These are phyloP conservation scores for Thalassiosira profunda DNA, from an alignment of 108 stramenopile species.

Conservation along the genomic window DNA sequence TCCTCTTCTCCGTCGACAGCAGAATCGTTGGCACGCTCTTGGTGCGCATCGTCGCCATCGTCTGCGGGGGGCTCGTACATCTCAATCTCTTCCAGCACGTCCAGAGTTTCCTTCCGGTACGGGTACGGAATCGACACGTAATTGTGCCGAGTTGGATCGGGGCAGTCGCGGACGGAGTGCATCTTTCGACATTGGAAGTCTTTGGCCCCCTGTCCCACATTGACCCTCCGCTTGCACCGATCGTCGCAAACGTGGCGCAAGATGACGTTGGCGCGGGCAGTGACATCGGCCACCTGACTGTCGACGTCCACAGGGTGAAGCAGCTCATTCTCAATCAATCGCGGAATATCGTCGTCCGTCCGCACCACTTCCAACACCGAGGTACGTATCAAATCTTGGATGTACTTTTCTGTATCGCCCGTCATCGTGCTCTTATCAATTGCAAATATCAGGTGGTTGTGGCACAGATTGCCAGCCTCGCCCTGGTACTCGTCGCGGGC, in stretches of 20 bases:
- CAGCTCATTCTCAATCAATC: background rate
- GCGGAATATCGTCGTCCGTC: background rate
- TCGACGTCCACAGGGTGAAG: background rate
- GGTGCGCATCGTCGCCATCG: too few species aligned
- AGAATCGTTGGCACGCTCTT: too few species aligned
- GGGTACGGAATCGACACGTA: background rate
- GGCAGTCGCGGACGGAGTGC: background rate
- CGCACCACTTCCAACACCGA: background rate
- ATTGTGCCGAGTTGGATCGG: background rate
- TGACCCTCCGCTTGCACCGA: background rate
- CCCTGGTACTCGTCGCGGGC: background rate
- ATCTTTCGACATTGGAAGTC: background rate
- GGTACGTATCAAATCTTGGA: background rate
- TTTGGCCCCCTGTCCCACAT: background rate
- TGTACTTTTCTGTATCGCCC: background rate
- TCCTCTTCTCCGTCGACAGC: too few species aligned
- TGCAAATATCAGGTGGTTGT: background rate
- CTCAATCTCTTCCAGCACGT: background rate
- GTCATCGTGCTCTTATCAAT: background rate
- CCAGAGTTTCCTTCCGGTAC: background rate
- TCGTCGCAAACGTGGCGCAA: background rate
- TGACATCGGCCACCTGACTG: background rate
- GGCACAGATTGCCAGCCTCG: background rate
- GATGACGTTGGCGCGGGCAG: background rate
- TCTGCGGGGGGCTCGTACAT: background rate